Conservation (phyloP, 1,284 basidiomycete genomes). For the Inonotus hispidus region DNA sequence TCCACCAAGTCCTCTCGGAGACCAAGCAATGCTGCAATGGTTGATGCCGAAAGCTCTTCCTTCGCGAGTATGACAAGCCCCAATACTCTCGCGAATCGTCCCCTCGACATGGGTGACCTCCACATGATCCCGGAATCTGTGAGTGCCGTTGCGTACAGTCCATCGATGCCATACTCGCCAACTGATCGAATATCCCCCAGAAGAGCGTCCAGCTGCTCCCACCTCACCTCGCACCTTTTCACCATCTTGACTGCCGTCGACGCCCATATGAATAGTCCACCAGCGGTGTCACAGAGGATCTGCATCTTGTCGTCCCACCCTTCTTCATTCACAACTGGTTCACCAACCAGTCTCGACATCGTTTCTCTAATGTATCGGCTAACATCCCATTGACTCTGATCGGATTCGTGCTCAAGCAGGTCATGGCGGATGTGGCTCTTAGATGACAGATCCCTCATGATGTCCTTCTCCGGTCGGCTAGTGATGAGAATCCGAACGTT, state of each 20-base stretch:
- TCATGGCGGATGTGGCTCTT: not conserved
- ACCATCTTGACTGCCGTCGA: conserved; percentile 1
- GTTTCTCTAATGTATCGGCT: not conserved
- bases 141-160: not conserved
- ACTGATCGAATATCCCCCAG: not conserved
- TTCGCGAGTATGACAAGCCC: not conserved
- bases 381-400: not conserved
- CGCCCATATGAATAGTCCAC: conserved; percentile 10
- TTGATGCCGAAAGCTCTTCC: not conserved
- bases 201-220: not conserved
- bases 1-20: not conserved
- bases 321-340: not conserved
- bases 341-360: not conserved
- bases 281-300: not conserved
- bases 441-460: not conserved
- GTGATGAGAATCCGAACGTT: not conserved
- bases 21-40: not conserved
- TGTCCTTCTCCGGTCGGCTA: not conserved
- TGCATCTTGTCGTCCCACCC: not conserved
- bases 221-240: not conserved
- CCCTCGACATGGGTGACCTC: not conserved
- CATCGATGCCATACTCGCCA: not conserved
- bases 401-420: not conserved
- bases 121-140: not conserved
- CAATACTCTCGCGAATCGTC: not conserved